Conservation (phyloP, 495 filamentous ascomycete species). For the Penicillium pancosmium region DNA sequence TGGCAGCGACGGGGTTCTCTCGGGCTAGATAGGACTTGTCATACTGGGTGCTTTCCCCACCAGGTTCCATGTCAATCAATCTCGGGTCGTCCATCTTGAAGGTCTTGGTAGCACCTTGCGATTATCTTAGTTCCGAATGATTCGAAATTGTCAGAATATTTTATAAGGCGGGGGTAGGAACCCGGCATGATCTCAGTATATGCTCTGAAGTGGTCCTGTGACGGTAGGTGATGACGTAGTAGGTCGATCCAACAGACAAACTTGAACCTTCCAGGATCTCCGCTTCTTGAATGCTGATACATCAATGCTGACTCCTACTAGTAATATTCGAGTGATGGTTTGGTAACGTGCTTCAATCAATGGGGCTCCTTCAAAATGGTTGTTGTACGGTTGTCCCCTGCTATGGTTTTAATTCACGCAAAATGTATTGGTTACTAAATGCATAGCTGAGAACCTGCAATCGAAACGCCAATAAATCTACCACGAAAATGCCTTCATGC, state of each 20-base stretch:
- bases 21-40: slow-evolving; percentile 6
- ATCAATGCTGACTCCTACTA: not conserved
- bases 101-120: not conserved
- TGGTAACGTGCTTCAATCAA: too few species aligned
- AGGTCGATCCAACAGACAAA: slow-evolving; percentile 3
- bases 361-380: too few species aligned
- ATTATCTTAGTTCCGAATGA: not conserved
- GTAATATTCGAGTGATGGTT: too few species aligned
- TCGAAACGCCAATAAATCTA: slow-evolving; percentile 8
- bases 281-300: slow-evolving; percentile 2
- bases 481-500: slow-evolving; percentile 22
- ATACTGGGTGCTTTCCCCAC: slow-evolving; percentile 66
- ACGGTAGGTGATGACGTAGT: slow-evolving; percentile 30
- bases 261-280: not conserved
- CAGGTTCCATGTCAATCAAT: slow-evolving; percentile 63
- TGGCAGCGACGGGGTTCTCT: not conserved
- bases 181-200: not conserved
- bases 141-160: not conserved
- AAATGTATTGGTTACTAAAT: not conserved
- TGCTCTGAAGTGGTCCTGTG: slow-evolving; percentile 15
- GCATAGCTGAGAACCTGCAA: slow-evolving; percentile 1
- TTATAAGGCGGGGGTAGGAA: not conserved
- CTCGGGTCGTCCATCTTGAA: slow-evolving; percentile 37
- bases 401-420: not conserved
- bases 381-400: too few species aligned